These are phyloP conservation scores for Ascoidea tarda DNA, from an alignment of 805 yeast genomes.

Conservation along the genomic window DNA sequence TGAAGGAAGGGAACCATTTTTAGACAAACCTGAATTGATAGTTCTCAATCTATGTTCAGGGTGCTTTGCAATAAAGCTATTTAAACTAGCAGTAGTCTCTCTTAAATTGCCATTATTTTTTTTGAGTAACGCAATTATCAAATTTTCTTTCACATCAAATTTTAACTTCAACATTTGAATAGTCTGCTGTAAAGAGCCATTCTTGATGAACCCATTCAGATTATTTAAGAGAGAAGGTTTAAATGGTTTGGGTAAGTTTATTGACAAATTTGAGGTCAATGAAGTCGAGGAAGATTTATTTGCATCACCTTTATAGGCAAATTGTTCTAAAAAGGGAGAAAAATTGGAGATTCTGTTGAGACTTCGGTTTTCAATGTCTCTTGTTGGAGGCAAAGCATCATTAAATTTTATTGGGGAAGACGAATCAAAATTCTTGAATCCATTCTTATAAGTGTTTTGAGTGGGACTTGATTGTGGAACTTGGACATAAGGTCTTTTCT, in stretches of 20 bases:
- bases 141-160: conserved; percentile 18
- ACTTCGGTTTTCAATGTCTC: not conserved
- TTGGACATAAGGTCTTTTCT: conserved; percentile 18
- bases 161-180: conserved; percentile 16
- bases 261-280: not conserved
- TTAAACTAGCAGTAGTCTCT: conserved; percentile 17
- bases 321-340: not conserved
- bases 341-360: too few relatives aligned
- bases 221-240: not conserved
- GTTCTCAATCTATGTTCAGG: conserved; percentile 1
- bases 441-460: conserved; percentile 9
- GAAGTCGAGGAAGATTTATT: not conserved
- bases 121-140: conserved; percentile 19
- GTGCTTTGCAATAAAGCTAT: conserved; percentile 13
- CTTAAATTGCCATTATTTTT: conserved; percentile 16
- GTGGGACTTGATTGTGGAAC: conserved; percentile 38
- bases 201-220: not conserved
- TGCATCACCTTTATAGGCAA: not conserved
- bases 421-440: too few relatives aligned
- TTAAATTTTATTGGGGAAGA: conserved; percentile 14
- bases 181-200: not conserved
- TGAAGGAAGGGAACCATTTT: not conserved
- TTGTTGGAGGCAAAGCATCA: not conserved
- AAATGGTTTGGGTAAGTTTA: not conserved
- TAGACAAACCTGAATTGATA: not conserved